phyloP scores from a whole-genome alignment of 768 basidiomycete genomes.

The Boletus sp. region DNA sequence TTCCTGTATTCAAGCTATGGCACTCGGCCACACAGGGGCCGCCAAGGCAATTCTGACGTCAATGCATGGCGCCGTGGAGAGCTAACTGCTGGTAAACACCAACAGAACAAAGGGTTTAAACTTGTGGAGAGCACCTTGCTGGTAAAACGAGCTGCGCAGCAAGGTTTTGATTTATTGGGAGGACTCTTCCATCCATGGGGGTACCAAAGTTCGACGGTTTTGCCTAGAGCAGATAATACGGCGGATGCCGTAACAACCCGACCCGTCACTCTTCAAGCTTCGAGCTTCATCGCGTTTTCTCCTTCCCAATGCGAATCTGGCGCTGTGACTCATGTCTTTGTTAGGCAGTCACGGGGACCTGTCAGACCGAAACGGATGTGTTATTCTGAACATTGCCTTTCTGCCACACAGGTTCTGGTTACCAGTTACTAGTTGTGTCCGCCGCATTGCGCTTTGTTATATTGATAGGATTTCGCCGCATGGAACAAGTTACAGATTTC shows the following conservation, averaged over 20 bases:
- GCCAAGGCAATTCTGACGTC: constrained; percentile 21
- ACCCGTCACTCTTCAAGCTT: neutral
- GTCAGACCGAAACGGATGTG: neutral
- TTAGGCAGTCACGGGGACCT: neutral
- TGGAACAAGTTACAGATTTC: no score
- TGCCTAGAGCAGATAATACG: constrained; percentile 4
- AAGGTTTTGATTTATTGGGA: constrained; percentile 14
- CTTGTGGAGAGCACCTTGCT: neutral
- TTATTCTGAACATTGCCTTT: constrained; percentile 8
- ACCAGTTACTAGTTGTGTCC: neutral
- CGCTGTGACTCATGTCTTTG: neutral
- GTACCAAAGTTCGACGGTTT: constrained; percentile 20
- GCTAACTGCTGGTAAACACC: constrained; percentile 3
- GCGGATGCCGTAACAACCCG: neutral
- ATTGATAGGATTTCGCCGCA: no score
- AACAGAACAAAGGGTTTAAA: no score
- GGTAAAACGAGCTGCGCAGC: constrained; percentile 18
- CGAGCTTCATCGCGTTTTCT: neutral
- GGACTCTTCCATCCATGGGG: constrained; percentile 18
- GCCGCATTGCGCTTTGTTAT: no score
- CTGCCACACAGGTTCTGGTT: neutral
- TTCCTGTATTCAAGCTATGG: constrained; percentile 22
- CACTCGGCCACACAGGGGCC: neutral
- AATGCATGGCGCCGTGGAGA: constrained; percentile 15
- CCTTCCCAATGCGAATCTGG: neutral